phyloP scores from a whole-genome alignment of 2,329 filamentous ascomycete species.

The Aaosphaeria arxii region DNA sequence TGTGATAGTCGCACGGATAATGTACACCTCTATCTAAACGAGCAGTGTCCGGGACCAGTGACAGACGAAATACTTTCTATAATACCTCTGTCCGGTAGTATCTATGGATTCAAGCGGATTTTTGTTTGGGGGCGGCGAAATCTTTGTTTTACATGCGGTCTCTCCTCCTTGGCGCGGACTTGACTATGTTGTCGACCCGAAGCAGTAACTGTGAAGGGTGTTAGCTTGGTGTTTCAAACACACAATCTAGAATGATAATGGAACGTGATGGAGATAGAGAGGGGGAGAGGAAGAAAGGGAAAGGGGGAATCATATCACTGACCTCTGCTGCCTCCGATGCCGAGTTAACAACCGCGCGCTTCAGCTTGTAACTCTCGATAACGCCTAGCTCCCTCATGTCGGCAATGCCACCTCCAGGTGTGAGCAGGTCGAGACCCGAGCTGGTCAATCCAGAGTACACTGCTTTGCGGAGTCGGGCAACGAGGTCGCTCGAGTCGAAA shows the following conservation, averaged over 20 bases:
- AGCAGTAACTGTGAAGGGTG: slow-evolving; percentile 65
- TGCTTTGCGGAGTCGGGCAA: slow-evolving; percentile 85
- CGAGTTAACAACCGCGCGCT: slow-evolving; percentile 94
- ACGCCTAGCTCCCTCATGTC: slow-evolving; percentile 97
- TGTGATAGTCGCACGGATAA: too few species aligned
- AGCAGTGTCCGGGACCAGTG: too few species aligned
- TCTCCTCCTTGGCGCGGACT: slow-evolving; percentile 79
- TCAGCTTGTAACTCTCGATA: slow-evolving; percentile 97
- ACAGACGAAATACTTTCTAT: too few species aligned
- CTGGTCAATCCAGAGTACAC: slow-evolving; percentile 94
- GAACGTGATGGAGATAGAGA: background rate
- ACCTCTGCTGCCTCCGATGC: slow-evolving; percentile 96
- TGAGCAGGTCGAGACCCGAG: slow-evolving; percentile 84
- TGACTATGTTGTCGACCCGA: slow-evolving; percentile 96
- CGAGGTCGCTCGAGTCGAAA: slow-evolving; percentile 90
- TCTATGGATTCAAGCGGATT: too few species aligned
- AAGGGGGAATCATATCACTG: slow-evolving; percentile 35
- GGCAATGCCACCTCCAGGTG: slow-evolving; percentile 84
- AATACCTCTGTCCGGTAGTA: too few species aligned
- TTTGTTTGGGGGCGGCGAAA: background rate
- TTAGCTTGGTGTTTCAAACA: slow-evolving; percentile 21
- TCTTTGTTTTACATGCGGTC: slow-evolving; percentile 62
- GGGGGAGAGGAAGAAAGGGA: too few species aligned
- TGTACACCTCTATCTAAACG: too few species aligned
- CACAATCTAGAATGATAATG: background rate